Percentiles rank a stretch among this genome's conserved stretches.
Evolutionary conservation across 1,284 basidiomycete genomes (phyloP).

Genomic region (Xerocomus nothofagi): DNA sequence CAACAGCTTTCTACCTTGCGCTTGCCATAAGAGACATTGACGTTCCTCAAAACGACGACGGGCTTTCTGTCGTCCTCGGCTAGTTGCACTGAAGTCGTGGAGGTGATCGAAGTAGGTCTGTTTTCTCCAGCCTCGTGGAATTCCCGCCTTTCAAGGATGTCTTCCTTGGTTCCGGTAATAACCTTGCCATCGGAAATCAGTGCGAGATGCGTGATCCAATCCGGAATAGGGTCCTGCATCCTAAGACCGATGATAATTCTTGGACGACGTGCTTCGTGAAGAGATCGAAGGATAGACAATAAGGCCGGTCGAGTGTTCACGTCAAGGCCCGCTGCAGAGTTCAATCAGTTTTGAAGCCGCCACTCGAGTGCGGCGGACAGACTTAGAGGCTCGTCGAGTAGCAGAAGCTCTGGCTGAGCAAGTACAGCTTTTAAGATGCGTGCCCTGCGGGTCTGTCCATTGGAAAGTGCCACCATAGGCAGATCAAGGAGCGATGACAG

Average conservation of each 20-base stretch:
- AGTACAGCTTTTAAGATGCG: constrained; percentile 82
- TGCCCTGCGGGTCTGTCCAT: constrained; percentile 90
- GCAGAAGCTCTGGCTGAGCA: constrained; percentile 64
- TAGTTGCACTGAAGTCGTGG: background rate
- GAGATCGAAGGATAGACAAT: constrained; percentile 53
- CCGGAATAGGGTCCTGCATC: constrained; percentile 78
- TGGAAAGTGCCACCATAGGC: constrained; percentile 81
- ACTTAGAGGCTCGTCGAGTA: constrained; percentile 88
- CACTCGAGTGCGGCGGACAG: constrained; percentile 24
- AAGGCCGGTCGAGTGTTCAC: constrained; percentile 57
- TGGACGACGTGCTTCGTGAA: constrained; percentile 54
- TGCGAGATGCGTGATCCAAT: constrained; percentile 80
- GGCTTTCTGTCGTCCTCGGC: constrained; percentile 20
- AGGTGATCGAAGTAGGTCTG: background rate
- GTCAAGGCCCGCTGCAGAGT: constrained; percentile 71
- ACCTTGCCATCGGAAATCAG: constrained; percentile 54
- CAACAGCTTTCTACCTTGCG: constrained; percentile 49
- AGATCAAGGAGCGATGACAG: constrained; percentile 70
- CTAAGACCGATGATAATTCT: constrained; percentile 80
- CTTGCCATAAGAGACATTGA: constrained; percentile 73
- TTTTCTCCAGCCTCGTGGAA: constrained; percentile 8
- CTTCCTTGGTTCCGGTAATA: constrained; percentile 44
- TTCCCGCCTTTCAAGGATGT: constrained; percentile 34
- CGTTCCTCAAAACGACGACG: constrained; percentile 51
- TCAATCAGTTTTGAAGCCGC: constrained; percentile 1